Conservation (phyloP, 257 asterid genomes). For the Solanum dulcamara region DNA sequence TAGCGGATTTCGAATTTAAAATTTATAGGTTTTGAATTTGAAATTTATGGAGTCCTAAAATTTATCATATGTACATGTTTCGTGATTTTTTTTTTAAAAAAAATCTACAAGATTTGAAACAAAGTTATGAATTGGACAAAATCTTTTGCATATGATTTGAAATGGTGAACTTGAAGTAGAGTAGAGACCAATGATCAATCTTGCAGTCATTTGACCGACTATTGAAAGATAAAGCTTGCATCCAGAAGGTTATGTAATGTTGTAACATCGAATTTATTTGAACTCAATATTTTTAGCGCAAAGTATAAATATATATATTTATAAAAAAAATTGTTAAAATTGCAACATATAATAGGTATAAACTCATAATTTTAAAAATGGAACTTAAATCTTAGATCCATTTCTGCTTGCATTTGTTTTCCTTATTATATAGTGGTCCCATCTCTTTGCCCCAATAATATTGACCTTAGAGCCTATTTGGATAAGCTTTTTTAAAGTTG, state of each 20-base stretch:
- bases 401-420: too few relatives aligned
- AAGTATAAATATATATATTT: not conserved
- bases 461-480: too few relatives aligned
- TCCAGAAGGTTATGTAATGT: not conserved
- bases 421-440: too few relatives aligned
- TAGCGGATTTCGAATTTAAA: not conserved
- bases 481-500: too few relatives aligned
- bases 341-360: not conserved
- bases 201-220: not conserved
- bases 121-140: not conserved
- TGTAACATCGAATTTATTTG: not conserved
- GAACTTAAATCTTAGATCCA: too few relatives aligned
- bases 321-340: too few relatives aligned
- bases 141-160: too few relatives aligned
- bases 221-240: not conserved
- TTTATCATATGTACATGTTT: not conserved
- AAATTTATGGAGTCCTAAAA: not conserved
- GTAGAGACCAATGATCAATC: not conserved
- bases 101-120: not conserved
- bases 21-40: not conserved
- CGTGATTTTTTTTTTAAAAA: fast-evolving
- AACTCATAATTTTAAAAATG: too few relatives aligned
- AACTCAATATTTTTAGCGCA: too few relatives aligned
- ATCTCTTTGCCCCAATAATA: not conserved
- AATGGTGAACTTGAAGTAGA: not conserved